Percentiles rank a stretch among this genome's conserved stretches.
phyloP scores from a whole-genome alignment of 2,329 filamentous ascomycete species.

The Esteya vermicola region DNA sequence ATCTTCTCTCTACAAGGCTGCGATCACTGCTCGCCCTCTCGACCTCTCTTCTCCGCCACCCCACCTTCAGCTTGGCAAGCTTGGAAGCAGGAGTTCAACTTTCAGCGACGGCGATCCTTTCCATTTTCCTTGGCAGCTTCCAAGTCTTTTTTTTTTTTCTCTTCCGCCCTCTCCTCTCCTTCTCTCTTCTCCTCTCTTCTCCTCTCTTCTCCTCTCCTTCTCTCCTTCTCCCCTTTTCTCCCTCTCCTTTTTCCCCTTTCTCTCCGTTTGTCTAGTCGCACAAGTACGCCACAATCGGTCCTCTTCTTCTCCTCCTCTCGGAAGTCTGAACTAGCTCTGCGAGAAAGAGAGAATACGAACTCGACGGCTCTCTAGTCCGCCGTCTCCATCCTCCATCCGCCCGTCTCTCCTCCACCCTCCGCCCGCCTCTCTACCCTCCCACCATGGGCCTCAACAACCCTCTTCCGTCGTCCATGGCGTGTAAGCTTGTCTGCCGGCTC shows the following conservation, averaged over 20 bases:
- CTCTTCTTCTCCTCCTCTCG: not conserved
- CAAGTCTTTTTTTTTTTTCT: not conserved
- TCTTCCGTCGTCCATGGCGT: constrained; percentile 51
- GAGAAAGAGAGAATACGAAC: too few species aligned
- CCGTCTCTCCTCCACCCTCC: too few species aligned
- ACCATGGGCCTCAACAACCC: constrained; percentile 52
- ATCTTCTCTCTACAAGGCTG: too few species aligned
- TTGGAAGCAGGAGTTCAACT: too few species aligned
- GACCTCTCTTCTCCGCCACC: too few species aligned
- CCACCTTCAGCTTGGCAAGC: too few species aligned
- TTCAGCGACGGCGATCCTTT: too few species aligned
- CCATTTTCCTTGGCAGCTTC: not conserved
- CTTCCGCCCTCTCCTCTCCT: not conserved
- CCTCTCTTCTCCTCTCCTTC: not conserved
- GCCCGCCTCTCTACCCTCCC: not conserved
- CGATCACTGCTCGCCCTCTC: too few species aligned
- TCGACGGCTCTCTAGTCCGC: not conserved
- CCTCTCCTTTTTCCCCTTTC: not conserved
- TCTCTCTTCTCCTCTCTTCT: not conserved
- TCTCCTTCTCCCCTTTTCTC: not conserved
- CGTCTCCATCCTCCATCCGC: not conserved
- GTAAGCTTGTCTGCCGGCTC: constrained; percentile 30
- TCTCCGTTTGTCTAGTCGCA: not conserved
- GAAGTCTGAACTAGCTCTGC: too few species aligned
- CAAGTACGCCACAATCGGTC: too few species aligned